phyloP scores from a whole-genome alignment of 805 yeast genomes.

The Saturnispora dispora region DNA sequence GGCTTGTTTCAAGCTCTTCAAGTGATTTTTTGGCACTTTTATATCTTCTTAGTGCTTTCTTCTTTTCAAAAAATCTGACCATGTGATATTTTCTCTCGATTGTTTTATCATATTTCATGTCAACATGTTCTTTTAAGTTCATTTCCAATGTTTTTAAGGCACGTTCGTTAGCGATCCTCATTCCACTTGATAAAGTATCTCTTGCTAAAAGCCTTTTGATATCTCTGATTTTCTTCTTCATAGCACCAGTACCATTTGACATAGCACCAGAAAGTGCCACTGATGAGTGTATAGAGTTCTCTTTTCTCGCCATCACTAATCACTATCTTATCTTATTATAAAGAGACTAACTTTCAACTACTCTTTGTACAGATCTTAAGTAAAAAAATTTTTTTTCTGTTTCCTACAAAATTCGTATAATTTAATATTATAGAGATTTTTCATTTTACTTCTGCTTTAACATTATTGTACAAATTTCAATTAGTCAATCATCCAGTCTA shows the following conservation, averaged over 20 bases:
- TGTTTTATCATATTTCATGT: conserved; percentile 32
- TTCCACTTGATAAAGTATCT: conserved; percentile 48
- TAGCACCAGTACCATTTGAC: conserved; percentile 36
- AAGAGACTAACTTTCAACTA: neutral
- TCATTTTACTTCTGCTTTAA: neutral
- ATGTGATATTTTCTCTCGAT: conserved; percentile 73
- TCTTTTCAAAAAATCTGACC: conserved; percentile 85
- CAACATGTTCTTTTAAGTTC: conserved; percentile 36
- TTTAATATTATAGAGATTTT: too few relatives aligned
- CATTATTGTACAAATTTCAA: neutral
- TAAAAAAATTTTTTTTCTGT: neutral
- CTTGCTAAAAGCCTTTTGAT: conserved; percentile 57
- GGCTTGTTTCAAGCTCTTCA: conserved; percentile 27
- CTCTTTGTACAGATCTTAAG: neutral
- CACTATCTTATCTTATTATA: neutral
- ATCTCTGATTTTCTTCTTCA: conserved; percentile 83
- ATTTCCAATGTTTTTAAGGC: conserved; percentile 38
- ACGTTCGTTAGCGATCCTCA: conserved; percentile 39
- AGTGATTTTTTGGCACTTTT: conserved; percentile 39
- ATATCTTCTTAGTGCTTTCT: conserved; percentile 70
- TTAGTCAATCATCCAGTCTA: neutral
- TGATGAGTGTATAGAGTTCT: conserved; percentile 6
- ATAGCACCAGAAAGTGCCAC: conserved; percentile 26
- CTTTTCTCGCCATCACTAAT: conserved; percentile 9
- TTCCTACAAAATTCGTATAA: too few relatives aligned